phyloP scores from a whole-genome alignment of 768 basidiomycete genomes.

The Termitomyces sp. region DNA sequence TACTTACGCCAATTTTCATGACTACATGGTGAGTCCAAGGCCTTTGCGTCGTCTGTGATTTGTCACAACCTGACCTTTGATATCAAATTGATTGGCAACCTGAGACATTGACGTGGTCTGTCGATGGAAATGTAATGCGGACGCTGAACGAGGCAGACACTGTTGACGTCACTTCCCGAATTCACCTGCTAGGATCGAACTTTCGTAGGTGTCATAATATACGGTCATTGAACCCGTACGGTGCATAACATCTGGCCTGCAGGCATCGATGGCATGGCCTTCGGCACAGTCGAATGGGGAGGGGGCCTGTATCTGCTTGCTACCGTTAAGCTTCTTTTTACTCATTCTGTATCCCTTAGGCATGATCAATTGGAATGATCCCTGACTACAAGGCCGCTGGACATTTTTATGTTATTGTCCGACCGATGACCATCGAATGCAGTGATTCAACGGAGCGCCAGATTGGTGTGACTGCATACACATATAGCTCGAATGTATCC shows the following conservation, averaged over 20 bases:
- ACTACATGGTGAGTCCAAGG: slow-evolving; percentile 54
- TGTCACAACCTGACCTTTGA: background rate
- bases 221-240: background rate
- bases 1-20: slow-evolving; percentile 67
- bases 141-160: slow-evolving; percentile 58
- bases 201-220: slow-evolving; percentile 47
- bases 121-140: slow-evolving; percentile 70
- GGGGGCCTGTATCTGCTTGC: slow-evolving; percentile 29
- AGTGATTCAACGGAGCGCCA: slow-evolving; percentile 41
- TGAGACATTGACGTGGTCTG: slow-evolving; percentile 53
- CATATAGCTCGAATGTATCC: slow-evolving; percentile 63
- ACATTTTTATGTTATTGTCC: slow-evolving; percentile 61
- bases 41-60: background rate
- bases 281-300: no score
- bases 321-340: background rate
- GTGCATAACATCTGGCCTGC: slow-evolving; percentile 41
- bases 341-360: slow-evolving; percentile 22
- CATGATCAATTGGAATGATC: slow-evolving; percentile 78
- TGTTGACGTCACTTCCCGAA: slow-evolving; percentile 58
- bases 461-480: slow-evolving; percentile 53
- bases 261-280: slow-evolving; percentile 58
- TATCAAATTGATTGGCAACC: slow-evolving; percentile 77
- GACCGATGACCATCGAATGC: slow-evolving; percentile 61
- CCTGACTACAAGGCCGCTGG: slow-evolving; percentile 70
- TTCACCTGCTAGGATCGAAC: slow-evolving; percentile 76